Base-by-base conservation (phyloP, 140 eudicot species). In the Oenanthe javanica region DNA sequence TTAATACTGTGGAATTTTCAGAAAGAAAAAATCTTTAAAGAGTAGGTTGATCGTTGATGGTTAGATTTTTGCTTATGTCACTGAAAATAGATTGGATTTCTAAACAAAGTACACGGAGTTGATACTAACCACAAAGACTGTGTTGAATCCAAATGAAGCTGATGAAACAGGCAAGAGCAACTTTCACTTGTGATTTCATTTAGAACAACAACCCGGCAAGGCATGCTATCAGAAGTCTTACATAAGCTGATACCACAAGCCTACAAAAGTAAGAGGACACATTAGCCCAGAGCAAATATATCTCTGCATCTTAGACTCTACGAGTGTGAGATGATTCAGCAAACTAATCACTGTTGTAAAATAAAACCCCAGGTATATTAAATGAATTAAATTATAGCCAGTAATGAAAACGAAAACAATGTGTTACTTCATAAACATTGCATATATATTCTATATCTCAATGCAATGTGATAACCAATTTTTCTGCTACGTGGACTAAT, bases 131-230 rank as follows among this genome's bases (percentile, higher is more conserved):
- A 52, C 92, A 88, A 45, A 79, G 40, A 64, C 79, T 77, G 19
- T 84, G 90, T 77, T 78, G 97, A 87, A 87, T 79, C 88, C 79
- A 88, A 82, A 87, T 78, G 84, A 82, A 73, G 86, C 82, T 47
- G 75, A 93, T 54, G 72, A 93, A 76, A 82, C 83, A 89, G 79
- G 86, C 80, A 52, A 93, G 82, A 59, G 77, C 84, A 72, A 85
- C 45, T 75, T 84, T 81, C 77, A 79, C 78, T 79, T 74, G 89
- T 84, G 84, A 83, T 89, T 86, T 85, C 97, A 91, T 93, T 80
- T 84, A 63, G 83, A 25, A 64, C 81, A 79, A 81, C 72, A 82
- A 79, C 75, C 64, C 13, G 79, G 25, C 6, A 3, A 48, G 54
- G 79, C 79, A 75, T 75, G 64, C 80, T 72, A 50, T 57, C 78